Evolutionary conservation across 352 stramenopile species (phyloP).

Genomic region (Plasmopara viticola): DNA sequence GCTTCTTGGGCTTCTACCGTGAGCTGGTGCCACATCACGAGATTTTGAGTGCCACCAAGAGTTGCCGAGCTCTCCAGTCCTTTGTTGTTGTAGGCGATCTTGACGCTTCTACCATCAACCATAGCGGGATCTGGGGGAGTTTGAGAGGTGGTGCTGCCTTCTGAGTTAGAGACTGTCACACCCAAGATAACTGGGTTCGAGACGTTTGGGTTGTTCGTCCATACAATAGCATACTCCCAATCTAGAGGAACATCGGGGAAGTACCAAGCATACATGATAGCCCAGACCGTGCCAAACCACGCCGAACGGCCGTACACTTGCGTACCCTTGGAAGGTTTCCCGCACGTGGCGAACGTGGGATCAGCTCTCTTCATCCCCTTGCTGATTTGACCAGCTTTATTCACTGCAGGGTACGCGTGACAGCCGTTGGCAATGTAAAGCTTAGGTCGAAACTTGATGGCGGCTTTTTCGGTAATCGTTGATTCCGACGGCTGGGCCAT

Average conservation of each 20-base stretch:
- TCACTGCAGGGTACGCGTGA: conserved; percentile 15
- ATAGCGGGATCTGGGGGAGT: conserved; percentile 4
- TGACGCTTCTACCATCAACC: conserved; percentile 9
- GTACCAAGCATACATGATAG: conserved; percentile 17
- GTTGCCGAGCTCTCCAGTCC: conserved; percentile 4
- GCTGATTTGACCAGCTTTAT: conserved; percentile 12
- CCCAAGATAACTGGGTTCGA: conserved; percentile 9
- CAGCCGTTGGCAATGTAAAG: conserved; percentile 9
- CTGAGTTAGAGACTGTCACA: conserved; percentile 8
- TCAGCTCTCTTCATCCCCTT: conserved; percentile 6
- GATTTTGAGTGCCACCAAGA: conserved; percentile 19
- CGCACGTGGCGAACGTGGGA: background rate
- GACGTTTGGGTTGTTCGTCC: conserved; percentile 17
- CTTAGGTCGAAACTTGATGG: conserved; percentile 11
- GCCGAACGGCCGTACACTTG: conserved; percentile 16
- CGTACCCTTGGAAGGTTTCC: conserved; percentile 9
- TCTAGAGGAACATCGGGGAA: conserved; percentile 6
- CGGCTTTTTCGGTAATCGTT: conserved; percentile 13
- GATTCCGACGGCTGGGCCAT: conserved; percentile 4
- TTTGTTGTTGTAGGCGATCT: conserved; percentile 10
- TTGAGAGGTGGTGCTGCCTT: conserved; percentile 3
- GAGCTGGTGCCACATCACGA: conserved; percentile 25
- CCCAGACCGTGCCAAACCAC: conserved; percentile 15
- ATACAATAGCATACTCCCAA: conserved; percentile 18
- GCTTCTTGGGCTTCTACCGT: conserved; percentile 15